Evolutionary conservation across 108 stramenopile genomes (phyloP).

Genomic region (Aureococcus anophagefferens): DNA sequence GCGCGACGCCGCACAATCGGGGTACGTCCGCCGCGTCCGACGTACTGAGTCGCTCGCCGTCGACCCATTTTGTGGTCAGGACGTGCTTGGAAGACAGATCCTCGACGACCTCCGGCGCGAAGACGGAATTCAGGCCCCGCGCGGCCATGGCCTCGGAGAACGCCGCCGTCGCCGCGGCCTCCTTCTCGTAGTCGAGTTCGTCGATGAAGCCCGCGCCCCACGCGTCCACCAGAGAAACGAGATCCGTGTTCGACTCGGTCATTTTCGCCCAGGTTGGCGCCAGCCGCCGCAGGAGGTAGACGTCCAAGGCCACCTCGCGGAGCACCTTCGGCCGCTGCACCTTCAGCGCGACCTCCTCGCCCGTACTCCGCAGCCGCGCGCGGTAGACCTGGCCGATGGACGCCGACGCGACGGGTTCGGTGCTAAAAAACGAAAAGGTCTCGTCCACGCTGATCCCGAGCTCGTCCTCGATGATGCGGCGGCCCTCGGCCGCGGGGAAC

Average conservation of each 20-base stretch:
- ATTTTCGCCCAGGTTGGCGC: slow-evolving; percentile 56
- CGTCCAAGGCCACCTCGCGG: slow-evolving; percentile 73
- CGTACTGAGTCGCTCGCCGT: slow-evolving; percentile 61
- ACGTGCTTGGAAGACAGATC: slow-evolving; percentile 56
- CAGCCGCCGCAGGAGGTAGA: slow-evolving; percentile 65
- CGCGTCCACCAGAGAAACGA: slow-evolving; percentile 66
- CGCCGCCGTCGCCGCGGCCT: slow-evolving; percentile 55
- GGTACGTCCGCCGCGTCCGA: slow-evolving; percentile 60
- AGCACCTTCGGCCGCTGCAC: slow-evolving; percentile 83
- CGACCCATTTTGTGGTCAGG: slow-evolving; percentile 80
- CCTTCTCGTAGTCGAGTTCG: slow-evolving; percentile 74
- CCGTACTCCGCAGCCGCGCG: slow-evolving; percentile 21
- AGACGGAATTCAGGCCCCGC: slow-evolving; percentile 58
- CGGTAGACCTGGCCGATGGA: slow-evolving; percentile 64
- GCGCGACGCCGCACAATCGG: slow-evolving; percentile 64
- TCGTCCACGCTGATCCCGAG: slow-evolving; percentile 37
- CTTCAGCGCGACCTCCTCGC: slow-evolving; percentile 37
- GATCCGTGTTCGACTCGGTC: slow-evolving; percentile 49
- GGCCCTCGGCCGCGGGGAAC: slow-evolving; percentile 52
- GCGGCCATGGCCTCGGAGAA: slow-evolving; percentile 62
- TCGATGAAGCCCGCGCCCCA: slow-evolving; percentile 78
- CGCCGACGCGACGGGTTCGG: slow-evolving; percentile 53
- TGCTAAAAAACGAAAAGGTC: slow-evolving; percentile 36
- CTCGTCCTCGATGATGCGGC: slow-evolving; percentile 43
- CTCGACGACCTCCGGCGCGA: slow-evolving; percentile 60